Base-by-base conservation (phyloP, 179 eudicot species). In the Drosera spatulata region DNA sequence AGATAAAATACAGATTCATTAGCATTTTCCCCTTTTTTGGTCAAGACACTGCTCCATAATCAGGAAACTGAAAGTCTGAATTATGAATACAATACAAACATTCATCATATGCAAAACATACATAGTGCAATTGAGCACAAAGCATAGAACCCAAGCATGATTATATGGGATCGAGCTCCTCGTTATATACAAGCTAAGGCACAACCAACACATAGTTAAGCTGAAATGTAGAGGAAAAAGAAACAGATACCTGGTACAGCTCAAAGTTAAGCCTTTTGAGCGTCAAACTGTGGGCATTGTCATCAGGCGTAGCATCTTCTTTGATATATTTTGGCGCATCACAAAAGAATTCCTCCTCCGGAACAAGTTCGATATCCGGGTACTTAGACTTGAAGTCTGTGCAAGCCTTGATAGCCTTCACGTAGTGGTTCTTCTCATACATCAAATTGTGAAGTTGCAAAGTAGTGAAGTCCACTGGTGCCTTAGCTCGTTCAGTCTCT, bases 321-420 rank as follows among this genome's bases (percentile, higher is more conserved):
- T 81, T 85, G 63, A 88, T 88, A 41, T 85, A 88, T 61, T 77
- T 84, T 42, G 98, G 91, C 48, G 96, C 98, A 66, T 88, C 78
- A 71, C 77, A 80, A 37, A 83, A 77, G 75, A 88, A 91, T 39
- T 88, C 96, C 69, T 82, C 91, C 80, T 85, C 91, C 0, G 95
- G 79, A 44, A 91, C 95, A 62, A 91, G 96, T 68, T 91, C 84
- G 68, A 91, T 91, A 64, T 85, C 95, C 41, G 91, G 91, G 79
- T 91, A 80, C 72, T 88, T 91, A 4, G 96, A 88, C 80, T 84
- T 91, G 72, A 88, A 91, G 67, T 91, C 98, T 67, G 80, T 88
- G 89, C 96, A 91, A 50, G 91, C 95, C 72, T 88, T 88, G 69
- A 91, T 91, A 54, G 98, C 98, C 77, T 91, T 91, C 62, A 88